These are phyloP conservation scores for Diaporthe longicolla DNA, from an alignment of 2,329 filamentous ascomycete species.

Conservation along the genomic window DNA sequence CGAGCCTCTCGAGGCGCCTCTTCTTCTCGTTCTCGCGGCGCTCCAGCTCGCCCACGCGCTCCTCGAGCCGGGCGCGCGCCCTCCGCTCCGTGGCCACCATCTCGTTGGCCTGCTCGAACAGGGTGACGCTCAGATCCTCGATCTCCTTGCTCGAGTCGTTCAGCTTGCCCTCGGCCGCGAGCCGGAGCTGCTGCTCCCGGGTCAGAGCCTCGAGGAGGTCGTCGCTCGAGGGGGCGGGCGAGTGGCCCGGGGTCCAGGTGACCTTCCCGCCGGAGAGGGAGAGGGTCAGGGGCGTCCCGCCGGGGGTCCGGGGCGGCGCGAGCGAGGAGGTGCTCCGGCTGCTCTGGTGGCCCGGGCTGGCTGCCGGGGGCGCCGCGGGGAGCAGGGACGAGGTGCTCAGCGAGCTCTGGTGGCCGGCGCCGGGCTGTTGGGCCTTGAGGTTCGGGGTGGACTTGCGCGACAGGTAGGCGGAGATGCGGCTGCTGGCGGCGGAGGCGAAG, in stretches of 20 bases:
- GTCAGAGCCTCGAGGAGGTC: constrained; percentile 75
- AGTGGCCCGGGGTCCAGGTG: constrained; percentile 36
- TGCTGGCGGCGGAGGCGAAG: constrained; percentile 52
- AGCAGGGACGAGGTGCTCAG: constrained; percentile 40
- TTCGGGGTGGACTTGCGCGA: constrained; percentile 49
- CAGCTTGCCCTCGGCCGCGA: constrained; percentile 77
- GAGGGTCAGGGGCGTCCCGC: constrained; percentile 36
- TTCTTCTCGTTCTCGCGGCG: constrained; percentile 78
- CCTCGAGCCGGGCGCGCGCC: constrained; percentile 79
- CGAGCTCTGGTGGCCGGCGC: constrained; percentile 52
- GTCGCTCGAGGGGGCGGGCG: constrained; percentile 51
- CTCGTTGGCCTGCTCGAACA: constrained; percentile 89
- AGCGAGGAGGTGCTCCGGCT: constrained; percentile 44
- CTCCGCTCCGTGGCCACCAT: constrained; percentile 86
- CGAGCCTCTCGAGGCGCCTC: constrained; percentile 76
- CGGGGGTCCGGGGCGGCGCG: constrained; percentile 33
- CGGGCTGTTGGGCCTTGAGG: constrained; percentile 59
- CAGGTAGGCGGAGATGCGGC: constrained; percentile 50
- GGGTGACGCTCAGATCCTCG: constrained; percentile 80
- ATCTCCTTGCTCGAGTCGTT: constrained; percentile 79
- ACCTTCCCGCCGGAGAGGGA: constrained; percentile 40
- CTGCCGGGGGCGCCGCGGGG: constrained; percentile 58
- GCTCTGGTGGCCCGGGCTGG: constrained; percentile 44
- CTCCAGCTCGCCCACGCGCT: constrained; percentile 78
- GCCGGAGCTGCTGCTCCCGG: constrained; percentile 76